Evolutionary conservation across 768 basidiomycete species (phyloP).

Genomic region (Xerocomellus intermedius): DNA sequence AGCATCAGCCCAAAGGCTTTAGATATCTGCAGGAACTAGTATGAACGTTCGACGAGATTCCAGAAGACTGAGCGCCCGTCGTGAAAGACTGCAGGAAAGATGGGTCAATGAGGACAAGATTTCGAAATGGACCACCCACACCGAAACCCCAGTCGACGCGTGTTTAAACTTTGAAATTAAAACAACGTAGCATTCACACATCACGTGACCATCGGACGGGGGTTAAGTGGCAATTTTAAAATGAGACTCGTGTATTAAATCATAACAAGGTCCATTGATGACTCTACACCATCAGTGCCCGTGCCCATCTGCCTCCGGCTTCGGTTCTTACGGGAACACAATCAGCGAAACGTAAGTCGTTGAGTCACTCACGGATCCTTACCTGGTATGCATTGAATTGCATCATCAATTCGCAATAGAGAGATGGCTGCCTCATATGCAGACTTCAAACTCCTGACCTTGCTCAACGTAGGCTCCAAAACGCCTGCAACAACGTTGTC

Average conservation of each 20-base stretch:
- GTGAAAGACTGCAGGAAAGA: slow-evolving; percentile 4
- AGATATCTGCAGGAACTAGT: slow-evolving; percentile 20
- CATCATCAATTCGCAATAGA: slow-evolving; percentile 91
- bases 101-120: slow-evolving; percentile 14
- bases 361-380: slow-evolving; percentile 29
- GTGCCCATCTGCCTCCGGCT: slow-evolving; percentile 70
- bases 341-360: slow-evolving; percentile 16
- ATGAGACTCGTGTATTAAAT: background rate
- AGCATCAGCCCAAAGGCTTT: slow-evolving; percentile 35
- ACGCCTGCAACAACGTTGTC: slow-evolving; percentile 95
- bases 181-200: slow-evolving; percentile 19
- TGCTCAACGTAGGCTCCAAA: slow-evolving; percentile 94
- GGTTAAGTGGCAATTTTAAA: background rate
- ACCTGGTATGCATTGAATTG: slow-evolving; percentile 90
- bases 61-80: slow-evolving; percentile 11
- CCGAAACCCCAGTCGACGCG: slow-evolving; percentile 18
- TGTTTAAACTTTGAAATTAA: slow-evolving; percentile 12
- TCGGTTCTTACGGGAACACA: slow-evolving; percentile 51
- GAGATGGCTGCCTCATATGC: slow-evolving; percentile 97
- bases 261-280: slow-evolving; percentile 11
- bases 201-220: slow-evolving; percentile 30
- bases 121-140: slow-evolving; percentile 19
- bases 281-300: slow-evolving; percentile 51
- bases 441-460: slow-evolving; percentile 95
- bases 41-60: slow-evolving; percentile 14